Conservation (phyloP, 2,329 filamentous ascomycete genomes). For the Sporothrix humicola region DNA sequence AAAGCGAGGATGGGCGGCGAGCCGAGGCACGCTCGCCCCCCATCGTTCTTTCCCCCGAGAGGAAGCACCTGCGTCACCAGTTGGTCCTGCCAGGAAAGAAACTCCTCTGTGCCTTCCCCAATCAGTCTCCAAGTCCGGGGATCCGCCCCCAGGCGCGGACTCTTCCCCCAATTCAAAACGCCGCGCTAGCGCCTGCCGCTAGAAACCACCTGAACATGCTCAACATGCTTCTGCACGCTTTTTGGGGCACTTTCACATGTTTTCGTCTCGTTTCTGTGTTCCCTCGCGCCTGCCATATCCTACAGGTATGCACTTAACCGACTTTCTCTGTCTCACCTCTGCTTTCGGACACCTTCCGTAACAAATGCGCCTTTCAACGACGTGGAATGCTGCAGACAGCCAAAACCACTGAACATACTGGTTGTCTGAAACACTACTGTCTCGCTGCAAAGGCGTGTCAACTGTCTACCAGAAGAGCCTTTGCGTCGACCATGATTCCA, state of each 20-base stretch:
- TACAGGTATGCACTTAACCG: conserved; percentile 24
- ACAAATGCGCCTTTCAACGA: not conserved
- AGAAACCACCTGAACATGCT: conserved; percentile 25
- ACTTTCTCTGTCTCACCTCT: not conserved
- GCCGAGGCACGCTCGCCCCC: conserved; percentile 34
- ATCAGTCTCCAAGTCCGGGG: conserved; percentile 29
- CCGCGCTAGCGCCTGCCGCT: conserved; percentile 30
- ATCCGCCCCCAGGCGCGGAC: conserved; percentile 26
- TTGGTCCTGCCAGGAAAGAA: too few relatives aligned
- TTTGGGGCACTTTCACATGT: conserved; percentile 27
- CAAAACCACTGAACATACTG: not conserved
- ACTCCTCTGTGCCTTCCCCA: conserved; percentile 17
- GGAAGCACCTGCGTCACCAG: conserved; percentile 33
- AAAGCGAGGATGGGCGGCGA: conserved; percentile 17
- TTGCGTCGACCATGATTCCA: too few relatives aligned
- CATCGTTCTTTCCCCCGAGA: conserved; percentile 23
- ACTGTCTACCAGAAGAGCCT: not conserved
- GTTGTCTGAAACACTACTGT: conserved; percentile 15
- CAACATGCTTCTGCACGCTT: not conserved
- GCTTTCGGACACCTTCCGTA: not conserved
- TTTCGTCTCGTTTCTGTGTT: not conserved
- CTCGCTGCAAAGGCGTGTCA: conserved; percentile 2
- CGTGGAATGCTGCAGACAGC: conserved; percentile 12
- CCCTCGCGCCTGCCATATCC: not conserved
- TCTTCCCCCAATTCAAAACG: not conserved